These are phyloP conservation scores for Suillus ampliporus DNA, from an alignment of 768 basidiomycete genomes.

Conservation along the genomic window DNA sequence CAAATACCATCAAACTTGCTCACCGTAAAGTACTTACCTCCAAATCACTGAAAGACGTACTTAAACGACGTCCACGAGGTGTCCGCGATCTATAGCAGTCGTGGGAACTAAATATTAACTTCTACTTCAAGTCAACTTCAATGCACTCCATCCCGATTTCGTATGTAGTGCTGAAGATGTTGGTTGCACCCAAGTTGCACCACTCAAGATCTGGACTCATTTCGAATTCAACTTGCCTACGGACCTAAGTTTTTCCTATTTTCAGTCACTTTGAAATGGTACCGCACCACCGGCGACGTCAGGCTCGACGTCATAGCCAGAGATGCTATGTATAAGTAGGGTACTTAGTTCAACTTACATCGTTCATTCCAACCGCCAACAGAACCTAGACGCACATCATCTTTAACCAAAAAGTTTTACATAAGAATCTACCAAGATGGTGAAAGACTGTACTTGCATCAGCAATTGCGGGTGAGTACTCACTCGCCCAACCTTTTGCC, in stretches of 20 bases:
- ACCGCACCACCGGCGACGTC: background rate
- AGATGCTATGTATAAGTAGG: background rate
- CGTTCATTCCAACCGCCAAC: background rate
- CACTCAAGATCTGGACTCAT: too few relatives aligned
- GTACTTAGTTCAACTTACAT: background rate
- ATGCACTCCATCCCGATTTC: too few relatives aligned
- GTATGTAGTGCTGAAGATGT: too few relatives aligned
- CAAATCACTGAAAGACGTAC: background rate
- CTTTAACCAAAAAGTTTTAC: background rate
- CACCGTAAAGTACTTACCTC: background rate
- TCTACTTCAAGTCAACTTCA: too few relatives aligned
- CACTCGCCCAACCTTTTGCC: background rate
- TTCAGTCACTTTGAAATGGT: background rate
- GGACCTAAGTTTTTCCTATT: background rate
- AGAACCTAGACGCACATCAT: too few relatives aligned
- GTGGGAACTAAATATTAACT: conserved; percentile 10
- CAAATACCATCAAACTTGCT: background rate
- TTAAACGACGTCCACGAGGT: background rate
- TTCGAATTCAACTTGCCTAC: too few relatives aligned
- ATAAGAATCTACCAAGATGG: conserved; percentile 22
- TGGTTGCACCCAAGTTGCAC: too few relatives aligned
- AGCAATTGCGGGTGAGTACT: conserved; percentile 32
- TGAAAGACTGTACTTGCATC: conserved; percentile 34
- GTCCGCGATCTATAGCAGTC: background rate
- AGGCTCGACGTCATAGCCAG: background rate